Conservation (phyloP, 192 early-diverging fungal species). For the Ambispora gerdemannii region DNA sequence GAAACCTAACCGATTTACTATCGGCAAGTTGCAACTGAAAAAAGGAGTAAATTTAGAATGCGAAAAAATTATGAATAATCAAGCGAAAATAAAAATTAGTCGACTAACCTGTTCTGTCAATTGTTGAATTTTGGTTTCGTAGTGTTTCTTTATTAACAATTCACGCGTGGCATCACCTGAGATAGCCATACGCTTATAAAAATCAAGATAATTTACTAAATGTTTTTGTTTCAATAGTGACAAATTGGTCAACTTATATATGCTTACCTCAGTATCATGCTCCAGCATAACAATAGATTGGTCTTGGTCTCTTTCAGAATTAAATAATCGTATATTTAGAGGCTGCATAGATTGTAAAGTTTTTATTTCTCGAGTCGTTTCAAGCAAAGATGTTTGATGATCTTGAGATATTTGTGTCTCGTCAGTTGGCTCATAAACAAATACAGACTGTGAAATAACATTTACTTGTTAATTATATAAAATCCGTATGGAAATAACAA, state of each 20-base stretch:
- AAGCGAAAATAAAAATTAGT: neutral
- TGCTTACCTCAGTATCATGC: constrained; percentile 37
- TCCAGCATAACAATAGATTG: constrained; percentile 24
- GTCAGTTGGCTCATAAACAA: too few species aligned
- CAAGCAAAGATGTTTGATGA: too few species aligned
- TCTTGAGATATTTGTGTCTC: too few species aligned
- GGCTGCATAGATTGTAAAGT: too few species aligned
- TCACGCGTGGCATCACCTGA: constrained; percentile 31
- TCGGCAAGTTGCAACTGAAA: constrained; percentile 21
- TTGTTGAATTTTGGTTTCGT: constrained; percentile 43
- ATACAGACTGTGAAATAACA: too few species aligned
- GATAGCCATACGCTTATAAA: neutral
- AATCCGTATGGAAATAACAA: too few species aligned
- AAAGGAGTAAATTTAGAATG: neutral
- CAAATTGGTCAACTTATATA: constrained; percentile 26
- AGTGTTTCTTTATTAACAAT: constrained; percentile 44
- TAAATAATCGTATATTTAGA: too few species aligned
- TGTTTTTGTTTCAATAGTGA: too few species aligned
- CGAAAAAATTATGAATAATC: neutral
- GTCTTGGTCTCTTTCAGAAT: too few species aligned
- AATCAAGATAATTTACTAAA: neutral
- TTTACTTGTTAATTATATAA: too few species aligned
- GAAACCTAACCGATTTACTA: constrained; percentile 12
- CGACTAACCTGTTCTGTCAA: constrained; percentile 36
- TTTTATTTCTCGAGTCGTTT: too few species aligned